Percentiles rank a stretch among this genome's conserved stretches.
Evolutionary conservation across 73 alveolate species (phyloP).

Genomic region (Effrenium voratum): DNA sequence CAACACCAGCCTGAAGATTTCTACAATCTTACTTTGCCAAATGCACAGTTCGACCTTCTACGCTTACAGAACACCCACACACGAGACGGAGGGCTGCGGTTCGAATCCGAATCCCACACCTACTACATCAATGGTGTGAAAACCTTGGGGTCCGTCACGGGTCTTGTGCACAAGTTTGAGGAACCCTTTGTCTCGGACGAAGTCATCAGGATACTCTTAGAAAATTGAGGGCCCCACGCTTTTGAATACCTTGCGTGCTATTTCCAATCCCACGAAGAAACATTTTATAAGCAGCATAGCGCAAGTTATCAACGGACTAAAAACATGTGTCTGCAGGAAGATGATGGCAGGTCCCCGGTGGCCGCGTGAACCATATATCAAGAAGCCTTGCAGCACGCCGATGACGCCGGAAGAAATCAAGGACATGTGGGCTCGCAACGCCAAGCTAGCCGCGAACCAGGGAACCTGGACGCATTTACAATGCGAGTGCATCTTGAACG

Average conservation of each 20-base stretch:
- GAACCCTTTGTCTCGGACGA: neutral
- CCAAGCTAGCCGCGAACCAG: neutral
- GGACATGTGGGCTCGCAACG: neutral
- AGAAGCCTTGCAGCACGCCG: neutral
- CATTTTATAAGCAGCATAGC: neutral
- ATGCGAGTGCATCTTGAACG: constrained; percentile 3
- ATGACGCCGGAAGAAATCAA: neutral
- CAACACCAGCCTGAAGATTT: too few species aligned
- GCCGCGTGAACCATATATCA: neutral
- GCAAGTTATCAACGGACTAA: neutral
- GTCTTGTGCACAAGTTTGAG: neutral
- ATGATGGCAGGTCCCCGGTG: too few species aligned
- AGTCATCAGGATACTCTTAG: neutral
- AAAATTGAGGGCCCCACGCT: too few species aligned
- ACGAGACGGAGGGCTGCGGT: neutral
- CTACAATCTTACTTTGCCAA: too few species aligned
- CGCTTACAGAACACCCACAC: neutral
- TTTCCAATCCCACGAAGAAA: too few species aligned
- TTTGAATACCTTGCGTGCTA: too few species aligned
- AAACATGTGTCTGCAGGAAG: neutral
- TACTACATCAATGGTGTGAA: neutral
- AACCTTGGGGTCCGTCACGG: neutral
- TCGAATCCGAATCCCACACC: neutral
- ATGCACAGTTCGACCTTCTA: neutral
- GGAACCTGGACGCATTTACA: constrained; percentile 54